Percentiles rank a stretch among this genome's conserved stretches.
These are phyloP conservation scores for Hypoxylon sp. DNA, from an alignment of 2,329 filamentous ascomycete genomes.

Conservation along the genomic window DNA sequence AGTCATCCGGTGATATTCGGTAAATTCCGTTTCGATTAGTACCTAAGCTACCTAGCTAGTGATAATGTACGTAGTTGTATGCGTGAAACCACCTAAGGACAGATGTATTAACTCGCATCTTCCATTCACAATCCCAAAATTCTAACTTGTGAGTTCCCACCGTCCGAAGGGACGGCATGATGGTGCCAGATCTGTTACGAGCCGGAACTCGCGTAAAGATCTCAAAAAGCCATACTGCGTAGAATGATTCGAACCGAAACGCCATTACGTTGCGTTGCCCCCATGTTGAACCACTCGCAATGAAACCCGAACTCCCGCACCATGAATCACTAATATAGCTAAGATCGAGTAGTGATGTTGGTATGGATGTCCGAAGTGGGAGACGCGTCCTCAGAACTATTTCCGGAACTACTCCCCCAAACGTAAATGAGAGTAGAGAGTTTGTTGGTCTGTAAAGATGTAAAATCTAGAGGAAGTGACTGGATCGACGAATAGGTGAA, in stretches of 20 bases:
- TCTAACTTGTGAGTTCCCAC: not conserved
- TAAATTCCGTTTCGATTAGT: not conserved
- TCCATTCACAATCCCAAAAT: slow-evolving; percentile 2
- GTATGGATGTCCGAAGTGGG: not conserved
- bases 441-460: slow-evolving; percentile 2
- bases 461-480: slow-evolving; percentile 27
- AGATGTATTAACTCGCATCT: not conserved
- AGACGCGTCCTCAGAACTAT: not conserved
- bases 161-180: not conserved
- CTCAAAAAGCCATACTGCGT: not conserved
- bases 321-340: slow-evolving; percentile 1
- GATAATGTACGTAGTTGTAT: not conserved
- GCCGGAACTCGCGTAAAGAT: not conserved
- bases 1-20: not conserved
- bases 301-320: not conserved
- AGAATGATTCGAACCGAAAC: slow-evolving; percentile 4
- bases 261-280: not conserved
- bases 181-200: not conserved
- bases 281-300: not conserved
- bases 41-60: too few relatives aligned
- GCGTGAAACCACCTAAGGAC: not conserved
- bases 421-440: slow-evolving; percentile 13
- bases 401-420: not conserved
- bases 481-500: slow-evolving; percentile 44
- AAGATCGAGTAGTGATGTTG: slow-evolving; percentile 5